Evolutionary conservation across 768 basidiomycete species (phyloP), one percentile per base, ranked within the genome.

Genomic region (Rhizopogon rudus): DNA sequence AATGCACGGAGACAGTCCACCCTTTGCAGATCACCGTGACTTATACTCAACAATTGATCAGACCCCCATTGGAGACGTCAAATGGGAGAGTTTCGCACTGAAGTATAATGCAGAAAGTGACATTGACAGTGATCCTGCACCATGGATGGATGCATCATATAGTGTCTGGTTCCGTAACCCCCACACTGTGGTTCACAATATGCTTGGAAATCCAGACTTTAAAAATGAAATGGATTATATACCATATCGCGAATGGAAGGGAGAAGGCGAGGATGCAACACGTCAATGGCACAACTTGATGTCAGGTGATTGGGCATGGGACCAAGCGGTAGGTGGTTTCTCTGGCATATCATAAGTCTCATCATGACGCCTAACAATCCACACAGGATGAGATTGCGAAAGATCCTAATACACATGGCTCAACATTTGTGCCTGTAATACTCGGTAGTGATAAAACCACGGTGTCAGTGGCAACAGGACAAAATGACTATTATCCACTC

Each of bases 391-490:
- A 42, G 16, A 66, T 69, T 43, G 40, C 63, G 0, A 25, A 60
- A 33, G 61, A 71, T 48, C 51, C 56, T 0, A 17, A 10, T 20
- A 64, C 52, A 12, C 57, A 63, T 14, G 58, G 65, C 3, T 48
- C 51, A 7, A 52, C 55, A 10, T 62, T 69, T 35, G 61, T 60
- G 2, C 65, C 65, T 2, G 37, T 67, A 14, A 59, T 68, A 1
- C 51, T 58, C 1, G 65, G 67, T 1, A 66, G 62, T 33, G 61
- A 68, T 51, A 69, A 69, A 53, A 67, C 63, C 0, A 67, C 62
- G 0, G 63, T 68, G 6, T 67, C 67, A 5, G 65, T 68, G 3
- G 60, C 54, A 2, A 63, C 53, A 0, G 65, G 67, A 3, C 54
- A 67, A 1, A 62, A 61, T 37, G 60, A 68, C 8, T 71, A 63